Percentiles rank a stretch among this genome's conserved stretches.
These are phyloP conservation scores for Discostella pseudostelligera DNA, from an alignment of 108 stramenopile genomes.

Conservation along the genomic window DNA sequence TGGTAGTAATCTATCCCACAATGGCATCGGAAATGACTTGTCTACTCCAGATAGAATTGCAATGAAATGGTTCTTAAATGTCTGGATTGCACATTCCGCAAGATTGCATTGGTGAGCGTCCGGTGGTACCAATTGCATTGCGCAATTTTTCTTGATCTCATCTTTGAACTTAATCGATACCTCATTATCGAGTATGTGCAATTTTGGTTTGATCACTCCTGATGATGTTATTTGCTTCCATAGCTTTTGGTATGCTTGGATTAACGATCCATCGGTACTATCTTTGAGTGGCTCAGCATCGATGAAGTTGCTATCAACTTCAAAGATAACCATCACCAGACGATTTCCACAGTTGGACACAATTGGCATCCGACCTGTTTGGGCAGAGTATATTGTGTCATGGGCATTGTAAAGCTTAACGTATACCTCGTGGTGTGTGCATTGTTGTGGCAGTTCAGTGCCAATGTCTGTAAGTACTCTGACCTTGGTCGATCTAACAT, in stretches of 20 bases:
- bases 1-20: constrained; percentile 35
- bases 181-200: neutral
- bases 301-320: constrained; percentile 46
- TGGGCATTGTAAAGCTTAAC: constrained; percentile 13
- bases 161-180: neutral
- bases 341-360: constrained; percentile 20
- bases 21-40: constrained; percentile 21
- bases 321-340: constrained; percentile 35
- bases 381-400: constrained; percentile 42
- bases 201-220: neutral
- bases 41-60: constrained; percentile 27
- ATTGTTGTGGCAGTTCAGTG: neutral
- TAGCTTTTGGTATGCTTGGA: neutral
- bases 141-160: constrained; percentile 2
- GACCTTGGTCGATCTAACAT: constrained; percentile 22
- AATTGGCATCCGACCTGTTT: constrained; percentile 31
- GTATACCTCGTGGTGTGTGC: constrained; percentile 15
- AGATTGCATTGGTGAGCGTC: constrained; percentile 39
- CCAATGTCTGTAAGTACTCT: neutral
- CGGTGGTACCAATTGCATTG: constrained; percentile 39
- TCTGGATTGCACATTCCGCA: constrained; percentile 51
- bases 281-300: constrained; percentile 17
- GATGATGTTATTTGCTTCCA: neutral
- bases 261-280: neutral
- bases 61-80: constrained; percentile 50